phyloP scores from a whole-genome alignment of 352 stramenopile species.

The Phytophthora niederhauseri region DNA sequence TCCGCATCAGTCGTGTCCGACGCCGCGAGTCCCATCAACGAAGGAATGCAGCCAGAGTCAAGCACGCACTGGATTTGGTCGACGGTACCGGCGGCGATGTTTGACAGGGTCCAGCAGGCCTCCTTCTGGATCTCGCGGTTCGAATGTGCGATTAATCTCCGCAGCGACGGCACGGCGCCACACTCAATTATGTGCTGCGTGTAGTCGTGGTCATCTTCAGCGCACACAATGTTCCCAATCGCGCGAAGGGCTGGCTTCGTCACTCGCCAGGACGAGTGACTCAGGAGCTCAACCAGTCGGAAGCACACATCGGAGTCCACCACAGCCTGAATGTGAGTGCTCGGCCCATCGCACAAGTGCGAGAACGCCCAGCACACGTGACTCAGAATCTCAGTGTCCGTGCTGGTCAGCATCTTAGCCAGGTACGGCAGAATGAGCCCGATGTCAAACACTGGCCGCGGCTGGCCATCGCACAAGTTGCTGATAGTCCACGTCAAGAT shows the following conservation, averaged over 20 bases:
- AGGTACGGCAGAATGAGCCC: slow-evolving; percentile 88
- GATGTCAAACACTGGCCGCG: slow-evolving; percentile 90
- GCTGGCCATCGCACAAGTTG: slow-evolving; percentile 93
- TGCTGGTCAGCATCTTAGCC: slow-evolving; percentile 92
- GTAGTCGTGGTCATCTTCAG: slow-evolving; percentile 94
- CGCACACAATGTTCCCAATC: slow-evolving; percentile 99
- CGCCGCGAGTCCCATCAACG: slow-evolving; percentile 94
- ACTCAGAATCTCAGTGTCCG: slow-evolving; percentile 95
- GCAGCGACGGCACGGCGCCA: slow-evolving; percentile 93
- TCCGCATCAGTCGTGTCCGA: slow-evolving; percentile 94
- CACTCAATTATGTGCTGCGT: slow-evolving; percentile 97
- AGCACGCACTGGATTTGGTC: slow-evolving; percentile 98
- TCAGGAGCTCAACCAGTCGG: slow-evolving; percentile 94
- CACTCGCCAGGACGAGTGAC: slow-evolving; percentile 94
- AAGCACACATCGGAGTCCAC: slow-evolving; percentile 91
- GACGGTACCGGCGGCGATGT: slow-evolving; percentile 97
- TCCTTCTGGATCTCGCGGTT: slow-evolving; percentile 99
- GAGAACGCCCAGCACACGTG: slow-evolving; percentile 97
- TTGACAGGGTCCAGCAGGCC: slow-evolving; percentile 96
- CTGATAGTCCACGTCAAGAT: slow-evolving; percentile 94
- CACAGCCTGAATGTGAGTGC: slow-evolving; percentile 96
- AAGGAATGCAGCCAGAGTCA: slow-evolving; percentile 96
- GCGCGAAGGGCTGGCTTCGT: slow-evolving; percentile 97
- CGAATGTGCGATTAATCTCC: slow-evolving; percentile 94
- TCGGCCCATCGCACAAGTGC: slow-evolving; percentile 97